These are phyloP conservation scores for Arthroderma sp. DNA, from an alignment of 2,329 filamentous ascomycete species.

Conservation along the genomic window DNA sequence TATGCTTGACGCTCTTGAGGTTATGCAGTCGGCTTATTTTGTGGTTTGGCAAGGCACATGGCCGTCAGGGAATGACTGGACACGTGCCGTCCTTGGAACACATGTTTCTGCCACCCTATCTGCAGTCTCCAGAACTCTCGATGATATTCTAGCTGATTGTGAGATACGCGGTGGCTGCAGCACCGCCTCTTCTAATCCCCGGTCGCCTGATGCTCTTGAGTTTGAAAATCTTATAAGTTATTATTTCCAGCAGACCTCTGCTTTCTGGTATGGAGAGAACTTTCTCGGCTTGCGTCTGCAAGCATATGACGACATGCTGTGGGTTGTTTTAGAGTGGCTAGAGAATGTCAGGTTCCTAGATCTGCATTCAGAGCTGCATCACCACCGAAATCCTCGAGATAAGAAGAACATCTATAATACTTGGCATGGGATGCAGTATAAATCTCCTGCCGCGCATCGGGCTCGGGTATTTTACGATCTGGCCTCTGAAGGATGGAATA, in stretches of 20 bases:
- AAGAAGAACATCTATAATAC: constrained; percentile 13
- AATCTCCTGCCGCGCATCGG: constrained; percentile 65
- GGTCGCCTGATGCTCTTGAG: constrained; percentile 29
- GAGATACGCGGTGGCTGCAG: constrained; percentile 13
- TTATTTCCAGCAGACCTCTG: constrained; percentile 63
- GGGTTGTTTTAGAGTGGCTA: constrained; percentile 87
- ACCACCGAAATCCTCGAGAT: constrained; percentile 21
- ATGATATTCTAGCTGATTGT: constrained; percentile 24
- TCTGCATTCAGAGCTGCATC: constrained; percentile 53
- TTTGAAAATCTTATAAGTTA: constrained; percentile 69
- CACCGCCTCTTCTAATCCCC: constrained; percentile 1
- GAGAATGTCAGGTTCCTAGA: constrained; percentile 66
- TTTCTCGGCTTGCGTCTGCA: constrained; percentile 58
- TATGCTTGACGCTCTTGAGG: constrained; percentile 52
- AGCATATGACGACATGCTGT: constrained; percentile 89
- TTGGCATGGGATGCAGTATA: constrained; percentile 70
- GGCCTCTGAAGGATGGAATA: constrained; percentile 68
- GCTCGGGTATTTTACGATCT: constrained; percentile 77
- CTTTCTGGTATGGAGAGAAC: constrained; percentile 81
- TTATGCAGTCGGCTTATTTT: constrained; percentile 70
- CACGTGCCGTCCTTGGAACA: constrained; percentile 69
- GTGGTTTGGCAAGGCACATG: constrained; percentile 65
- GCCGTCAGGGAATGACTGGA: constrained; percentile 87
- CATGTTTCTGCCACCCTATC: constrained; percentile 60
- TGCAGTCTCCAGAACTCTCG: constrained; percentile 48